These are phyloP conservation scores for Naematelia aurantialba DNA, from an alignment of 768 basidiomycete genomes.

Conservation along the genomic window DNA sequence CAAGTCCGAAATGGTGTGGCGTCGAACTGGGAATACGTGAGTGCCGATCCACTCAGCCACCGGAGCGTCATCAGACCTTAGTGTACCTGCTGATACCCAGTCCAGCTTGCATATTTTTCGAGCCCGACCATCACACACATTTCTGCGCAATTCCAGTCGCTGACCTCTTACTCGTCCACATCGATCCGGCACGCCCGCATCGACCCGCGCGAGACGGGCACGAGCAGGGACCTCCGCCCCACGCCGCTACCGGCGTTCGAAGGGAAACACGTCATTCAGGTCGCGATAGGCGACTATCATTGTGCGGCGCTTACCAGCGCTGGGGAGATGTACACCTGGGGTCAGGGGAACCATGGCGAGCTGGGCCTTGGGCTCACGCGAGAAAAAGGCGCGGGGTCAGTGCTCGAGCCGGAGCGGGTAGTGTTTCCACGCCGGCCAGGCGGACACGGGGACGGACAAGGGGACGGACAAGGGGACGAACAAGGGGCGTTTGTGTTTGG, in stretches of 20 bases:
- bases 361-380: slow-evolving; percentile 66
- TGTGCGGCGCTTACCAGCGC: slow-evolving; percentile 72
- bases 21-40: slow-evolving; percentile 65
- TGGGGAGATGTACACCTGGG: slow-evolving; percentile 80
- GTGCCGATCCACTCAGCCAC: slow-evolving; percentile 29
- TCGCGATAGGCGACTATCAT: slow-evolving; percentile 91
- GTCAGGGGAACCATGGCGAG: slow-evolving; percentile 69
- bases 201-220: background rate
- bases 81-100: background rate
- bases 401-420: slow-evolving; percentile 43
- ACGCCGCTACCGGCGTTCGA: slow-evolving; percentile 71
- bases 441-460: slow-evolving; percentile 21
- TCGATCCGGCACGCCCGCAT: slow-evolving; percentile 10
- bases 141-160: slow-evolving; percentile 75
- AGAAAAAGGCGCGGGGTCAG: slow-evolving; percentile 57
- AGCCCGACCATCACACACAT: slow-evolving; percentile 57
- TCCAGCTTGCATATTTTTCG: slow-evolving; percentile 30
- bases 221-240: slow-evolving; percentile 52
- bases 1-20: slow-evolving; percentile 14
- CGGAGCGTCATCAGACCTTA: background rate
- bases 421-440: slow-evolving; percentile 38
- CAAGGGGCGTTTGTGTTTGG: slow-evolving; percentile 64
- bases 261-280: slow-evolving; percentile 72
- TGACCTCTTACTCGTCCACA: slow-evolving; percentile 57
- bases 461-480: slow-evolving; percentile 55